Conservation (phyloP, 2,329 filamentous ascomycete species). For the Alternaria incomplexa region DNA sequence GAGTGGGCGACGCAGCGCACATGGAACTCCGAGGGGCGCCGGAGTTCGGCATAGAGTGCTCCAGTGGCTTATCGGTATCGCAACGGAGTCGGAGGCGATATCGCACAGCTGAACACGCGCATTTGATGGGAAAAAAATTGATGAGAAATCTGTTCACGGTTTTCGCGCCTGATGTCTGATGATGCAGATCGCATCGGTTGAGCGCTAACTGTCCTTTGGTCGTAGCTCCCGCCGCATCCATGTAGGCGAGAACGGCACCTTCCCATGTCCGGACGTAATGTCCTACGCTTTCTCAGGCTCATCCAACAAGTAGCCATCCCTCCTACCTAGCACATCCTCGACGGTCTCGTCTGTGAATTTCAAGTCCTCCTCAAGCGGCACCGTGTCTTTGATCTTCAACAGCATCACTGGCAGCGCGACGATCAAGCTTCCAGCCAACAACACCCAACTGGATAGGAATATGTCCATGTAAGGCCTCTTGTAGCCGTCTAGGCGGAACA, state of each 20-base stretch:
- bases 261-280: background rate
- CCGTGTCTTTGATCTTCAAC: slow-evolving; percentile 75
- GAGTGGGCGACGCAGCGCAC: background rate
- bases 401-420: slow-evolving; percentile 79
- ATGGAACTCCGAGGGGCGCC: background rate
- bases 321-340: slow-evolving; percentile 12
- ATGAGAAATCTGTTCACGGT: background rate
- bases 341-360: slow-evolving; percentile 80
- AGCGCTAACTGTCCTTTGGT: background rate
- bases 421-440: slow-evolving; percentile 72
- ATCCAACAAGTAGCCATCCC: background rate
- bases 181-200: background rate
- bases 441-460: slow-evolving; percentile 76
- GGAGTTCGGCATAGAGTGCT: background rate
- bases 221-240: background rate
- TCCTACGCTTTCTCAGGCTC: background rate
- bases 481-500: slow-evolving; percentile 68
- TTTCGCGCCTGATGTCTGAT: background rate
- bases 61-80: background rate
- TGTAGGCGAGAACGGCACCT: background rate
- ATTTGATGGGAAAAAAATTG: background rate
- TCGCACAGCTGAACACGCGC: background rate
- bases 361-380: slow-evolving; percentile 70
- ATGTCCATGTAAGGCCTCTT: slow-evolving; percentile 67
- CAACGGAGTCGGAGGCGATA: background rate